Conservation (phyloP, 257 asterid genomes). For the Ophiorrhiza pumila region DNA sequence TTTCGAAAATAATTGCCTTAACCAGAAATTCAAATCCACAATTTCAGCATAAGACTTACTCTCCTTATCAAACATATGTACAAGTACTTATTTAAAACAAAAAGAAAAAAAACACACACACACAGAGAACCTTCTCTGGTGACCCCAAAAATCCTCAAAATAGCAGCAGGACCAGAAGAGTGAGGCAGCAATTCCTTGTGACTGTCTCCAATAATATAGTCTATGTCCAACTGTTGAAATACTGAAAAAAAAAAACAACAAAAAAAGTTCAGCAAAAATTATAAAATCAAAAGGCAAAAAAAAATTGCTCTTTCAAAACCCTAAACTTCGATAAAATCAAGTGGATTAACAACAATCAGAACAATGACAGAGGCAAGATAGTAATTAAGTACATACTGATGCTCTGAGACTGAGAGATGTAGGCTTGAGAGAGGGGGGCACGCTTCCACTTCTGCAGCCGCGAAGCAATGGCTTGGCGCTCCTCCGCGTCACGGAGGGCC, state of each 20-base stretch:
- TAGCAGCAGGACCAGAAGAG: slow-evolving; percentile 78
- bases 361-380: slow-evolving; percentile 11
- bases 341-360: slow-evolving; percentile 2
- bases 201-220: slow-evolving; percentile 75
- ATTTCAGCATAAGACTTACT: background rate
- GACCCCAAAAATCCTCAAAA: slow-evolving; percentile 86
- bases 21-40: background rate
- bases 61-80: background rate
- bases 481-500: slow-evolving; percentile 41
- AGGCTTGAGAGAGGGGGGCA: slow-evolving; percentile 52
- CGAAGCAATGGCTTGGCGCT: slow-evolving; percentile 49
- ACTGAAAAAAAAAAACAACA: slow-evolving; percentile 29
- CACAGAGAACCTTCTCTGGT: slow-evolving; percentile 69
- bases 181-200: slow-evolving; percentile 67
- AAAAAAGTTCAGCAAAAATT: slow-evolving; percentile 10
- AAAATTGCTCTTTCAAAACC: slow-evolving; percentile 14
- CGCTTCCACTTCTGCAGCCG: slow-evolving; percentile 84
- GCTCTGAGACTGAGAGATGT: slow-evolving; percentile 47
- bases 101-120: background rate
- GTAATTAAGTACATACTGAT: slow-evolving; percentile 40
- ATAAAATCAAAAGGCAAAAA: background rate
- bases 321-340: slow-evolving; percentile 11
- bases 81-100: background rate
- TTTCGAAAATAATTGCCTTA: background rate
- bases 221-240: slow-evolving; percentile 94